Evolutionary conservation across 176 grass and related monocot species (phyloP).

Genomic region (Avena eriantha): DNA sequence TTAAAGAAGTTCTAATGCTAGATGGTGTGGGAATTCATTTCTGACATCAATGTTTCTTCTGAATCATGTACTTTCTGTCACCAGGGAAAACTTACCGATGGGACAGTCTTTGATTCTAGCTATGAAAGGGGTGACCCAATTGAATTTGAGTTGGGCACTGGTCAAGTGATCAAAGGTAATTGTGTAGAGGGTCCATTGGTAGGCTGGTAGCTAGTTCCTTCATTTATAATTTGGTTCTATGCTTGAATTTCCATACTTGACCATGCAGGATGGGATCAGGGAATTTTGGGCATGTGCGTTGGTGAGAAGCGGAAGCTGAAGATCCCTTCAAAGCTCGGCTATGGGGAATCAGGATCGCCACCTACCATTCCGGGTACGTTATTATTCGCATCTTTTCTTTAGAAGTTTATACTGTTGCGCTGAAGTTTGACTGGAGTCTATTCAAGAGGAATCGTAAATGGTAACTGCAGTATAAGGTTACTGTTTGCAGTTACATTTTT

Average conservation of each 20-base stretch:
- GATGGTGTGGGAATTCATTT: neutral
- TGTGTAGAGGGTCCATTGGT: neutral
- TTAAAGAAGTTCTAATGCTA: neutral
- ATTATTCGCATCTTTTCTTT: neutral
- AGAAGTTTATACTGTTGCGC: too few relatives aligned
- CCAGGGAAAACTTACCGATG: constrained; percentile 93
- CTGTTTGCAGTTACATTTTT: neutral
- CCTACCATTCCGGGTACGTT: constrained; percentile 78
- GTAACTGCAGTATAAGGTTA: neutral
- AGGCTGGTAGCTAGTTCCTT: neutral
- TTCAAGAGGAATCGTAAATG: neutral
- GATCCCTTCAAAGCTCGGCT: constrained; percentile 95
- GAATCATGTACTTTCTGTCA: constrained; percentile 27
- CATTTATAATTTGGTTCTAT: neutral
- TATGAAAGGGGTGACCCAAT: constrained; percentile 96
- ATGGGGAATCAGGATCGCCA: constrained; percentile 87
- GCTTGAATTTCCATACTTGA: constrained; percentile 25
- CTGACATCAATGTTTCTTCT: neutral
- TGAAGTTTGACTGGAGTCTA: neutral
- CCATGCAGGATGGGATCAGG: constrained; percentile 90
- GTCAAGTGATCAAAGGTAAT: constrained; percentile 97
- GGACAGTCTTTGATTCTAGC: constrained; percentile 97
- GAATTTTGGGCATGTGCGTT: constrained; percentile 92
- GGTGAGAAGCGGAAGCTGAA: constrained; percentile 96
- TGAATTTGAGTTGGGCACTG: constrained; percentile 94